Evolutionary conservation across 2,329 filamentous ascomycete species (phyloP), one percentile per base, ranked within the genome.

Genomic region (Emergomyces orientalis): DNA sequence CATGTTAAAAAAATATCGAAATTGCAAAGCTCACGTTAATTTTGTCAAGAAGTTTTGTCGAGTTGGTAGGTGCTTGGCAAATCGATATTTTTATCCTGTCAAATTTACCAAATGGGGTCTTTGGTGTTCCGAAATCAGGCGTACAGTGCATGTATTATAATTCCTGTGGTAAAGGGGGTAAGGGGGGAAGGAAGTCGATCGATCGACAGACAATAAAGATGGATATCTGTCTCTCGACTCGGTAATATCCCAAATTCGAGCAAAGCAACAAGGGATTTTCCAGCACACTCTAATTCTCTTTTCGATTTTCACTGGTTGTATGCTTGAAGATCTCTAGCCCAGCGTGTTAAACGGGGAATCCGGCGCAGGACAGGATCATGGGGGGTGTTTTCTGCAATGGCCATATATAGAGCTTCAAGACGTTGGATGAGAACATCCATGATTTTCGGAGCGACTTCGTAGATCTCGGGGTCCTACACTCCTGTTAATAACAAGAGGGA

Each of bases 341-440:
- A 76, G 60, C 75, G 76, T 37, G 74, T 73, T 41, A 84, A 71
- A 7, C 74, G 72, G 17, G 80, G 77, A 63, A 84, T 83, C 66
- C 75, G 76, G 63, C 80, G 79, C 59, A 84, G 72, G 39, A 84
- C 74, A n/a, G 77, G 78, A 67, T 82, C 80, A 51, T 79, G 76
- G 1, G 81, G 80, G 47, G 79, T 77, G 51, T 71, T 77, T 71
- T 84, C 78, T 3, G 82, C 81, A 61, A 85, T 77, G 30, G 76
- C 71, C 77, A 85, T 83, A 72, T 85, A 86, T 25, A 83, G 76
- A 37, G 73, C 75, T 62, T 85, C 81, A 56, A 87, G 75, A 57
- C 84, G 81, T 69, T 83, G 76, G 57, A 78, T 79, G 55, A 87
- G 75, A 62, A 85, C 80, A 39, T 84, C 81, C 79, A 86, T 83